Percentiles rank a stretch among this genome's conserved stretches.
phyloP scores from a whole-genome alignment of 75 land plant genomes.

The Sequoia sempervirens region DNA sequence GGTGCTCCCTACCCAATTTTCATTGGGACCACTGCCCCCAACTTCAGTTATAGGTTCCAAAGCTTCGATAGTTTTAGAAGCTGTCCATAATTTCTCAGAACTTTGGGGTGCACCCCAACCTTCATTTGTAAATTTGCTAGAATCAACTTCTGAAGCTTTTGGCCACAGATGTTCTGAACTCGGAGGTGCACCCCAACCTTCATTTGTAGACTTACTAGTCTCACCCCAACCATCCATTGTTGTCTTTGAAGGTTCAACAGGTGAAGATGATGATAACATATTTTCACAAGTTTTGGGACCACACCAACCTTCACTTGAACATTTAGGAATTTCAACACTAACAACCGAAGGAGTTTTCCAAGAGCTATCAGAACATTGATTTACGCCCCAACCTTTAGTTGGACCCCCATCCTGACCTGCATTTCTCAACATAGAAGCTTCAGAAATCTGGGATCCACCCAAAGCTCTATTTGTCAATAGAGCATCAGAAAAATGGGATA shows the following conservation, averaged over 20 bases:
- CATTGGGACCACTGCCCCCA: neutral
- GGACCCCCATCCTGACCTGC: neutral
- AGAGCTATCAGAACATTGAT: neutral
- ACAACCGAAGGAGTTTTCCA: neutral
- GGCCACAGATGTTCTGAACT: neutral
- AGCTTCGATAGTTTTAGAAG: neutral
- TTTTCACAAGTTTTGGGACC: neutral
- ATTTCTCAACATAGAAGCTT: neutral
- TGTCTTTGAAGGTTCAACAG: neutral
- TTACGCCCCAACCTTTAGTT: slow-evolving; percentile 5
- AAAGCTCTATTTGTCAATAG: neutral
- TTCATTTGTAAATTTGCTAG: slow-evolving; percentile 1
- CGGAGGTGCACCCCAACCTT: slow-evolving; percentile 5
- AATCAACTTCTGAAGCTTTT: neutral
- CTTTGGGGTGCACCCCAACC: slow-evolving; percentile 12
- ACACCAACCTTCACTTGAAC: neutral
- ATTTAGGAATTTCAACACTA: neutral
- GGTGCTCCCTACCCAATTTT: neutral
- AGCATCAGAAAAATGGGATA: slow-evolving; percentile 4
- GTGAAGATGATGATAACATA: neutral
- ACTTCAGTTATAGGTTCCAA: neutral
- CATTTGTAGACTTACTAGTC: neutral
- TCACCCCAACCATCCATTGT: slow-evolving; percentile 1
- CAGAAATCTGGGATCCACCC: slow-evolving; percentile 7
- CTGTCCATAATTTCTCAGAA: slow-evolving; percentile 4